Conservation (phyloP, 495 filamentous ascomycete genomes). For the Aspergillus diversus region DNA sequence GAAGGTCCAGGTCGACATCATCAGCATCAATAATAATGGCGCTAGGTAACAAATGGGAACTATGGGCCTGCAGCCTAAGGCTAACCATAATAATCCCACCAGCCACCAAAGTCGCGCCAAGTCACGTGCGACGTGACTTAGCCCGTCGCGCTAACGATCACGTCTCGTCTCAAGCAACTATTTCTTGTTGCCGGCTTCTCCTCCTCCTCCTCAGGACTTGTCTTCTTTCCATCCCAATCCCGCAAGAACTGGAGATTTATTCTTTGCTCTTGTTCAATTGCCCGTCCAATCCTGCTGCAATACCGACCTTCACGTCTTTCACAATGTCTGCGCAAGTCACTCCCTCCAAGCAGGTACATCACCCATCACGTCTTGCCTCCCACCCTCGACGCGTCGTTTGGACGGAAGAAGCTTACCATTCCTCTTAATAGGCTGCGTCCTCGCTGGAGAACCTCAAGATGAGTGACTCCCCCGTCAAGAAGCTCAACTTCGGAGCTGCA, state of each 20-base stretch:
- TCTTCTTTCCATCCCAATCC: slow-evolving; percentile 31
- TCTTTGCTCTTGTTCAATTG: slow-evolving; percentile 30
- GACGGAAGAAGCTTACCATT: slow-evolving; percentile 30
- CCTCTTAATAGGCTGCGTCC: slow-evolving; percentile 68
- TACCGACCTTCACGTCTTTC: slow-evolving; percentile 30
- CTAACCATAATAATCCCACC: slow-evolving; percentile 16
- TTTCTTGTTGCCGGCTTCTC: slow-evolving; percentile 31
- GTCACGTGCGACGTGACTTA: slow-evolving; percentile 54
- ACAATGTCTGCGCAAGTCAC: slow-evolving; percentile 74
- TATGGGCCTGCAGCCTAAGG: slow-evolving; percentile 4
- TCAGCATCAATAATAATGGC: neutral
- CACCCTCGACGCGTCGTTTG: slow-evolving; percentile 39
- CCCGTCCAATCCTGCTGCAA: slow-evolving; percentile 18
- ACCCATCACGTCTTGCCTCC: slow-evolving; percentile 43
- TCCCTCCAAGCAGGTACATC: slow-evolving; percentile 83
- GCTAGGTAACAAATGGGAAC: neutral
- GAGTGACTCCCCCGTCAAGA: slow-evolving; percentile 86
- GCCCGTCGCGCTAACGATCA: slow-evolving; percentile 49
- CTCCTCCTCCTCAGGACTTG: slow-evolving; percentile 25
- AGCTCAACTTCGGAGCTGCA: slow-evolving; percentile 70
- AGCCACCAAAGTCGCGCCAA: slow-evolving; percentile 30
- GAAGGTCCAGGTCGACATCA: neutral
- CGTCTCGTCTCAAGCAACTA: slow-evolving; percentile 38
- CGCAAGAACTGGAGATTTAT: slow-evolving; percentile 17
- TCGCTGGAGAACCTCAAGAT: slow-evolving; percentile 89